These are phyloP conservation scores for Candida sithepensis DNA, from an alignment of 805 yeast species.

Conservation along the genomic window DNA sequence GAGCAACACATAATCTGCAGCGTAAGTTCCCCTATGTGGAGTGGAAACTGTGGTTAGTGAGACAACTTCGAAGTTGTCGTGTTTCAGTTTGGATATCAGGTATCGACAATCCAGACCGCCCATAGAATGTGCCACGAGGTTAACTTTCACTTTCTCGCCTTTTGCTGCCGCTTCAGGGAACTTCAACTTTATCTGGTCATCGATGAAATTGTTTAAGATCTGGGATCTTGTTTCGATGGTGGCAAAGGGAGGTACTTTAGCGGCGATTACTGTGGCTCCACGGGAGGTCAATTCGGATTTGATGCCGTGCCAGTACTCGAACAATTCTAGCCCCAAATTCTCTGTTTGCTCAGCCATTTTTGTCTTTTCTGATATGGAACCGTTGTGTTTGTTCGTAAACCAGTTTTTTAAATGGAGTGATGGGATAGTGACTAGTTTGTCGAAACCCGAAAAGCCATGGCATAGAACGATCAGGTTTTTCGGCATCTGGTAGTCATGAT, in stretches of 20 bases:
- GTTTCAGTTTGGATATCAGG: slow-evolving; percentile 54
- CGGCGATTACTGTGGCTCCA: slow-evolving; percentile 68
- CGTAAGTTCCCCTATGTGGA: slow-evolving; percentile 83
- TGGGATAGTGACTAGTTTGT: slow-evolving; percentile 44
- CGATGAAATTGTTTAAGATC: slow-evolving; percentile 50
- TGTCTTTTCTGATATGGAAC: too few species aligned
- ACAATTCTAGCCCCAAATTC: slow-evolving; percentile 32
- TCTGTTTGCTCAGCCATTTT: background rate
- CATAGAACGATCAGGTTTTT: slow-evolving; percentile 74
- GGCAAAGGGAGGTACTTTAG: slow-evolving; percentile 82
- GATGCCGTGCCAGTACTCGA: slow-evolving; percentile 85
- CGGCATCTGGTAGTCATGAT: slow-evolving; percentile 47
- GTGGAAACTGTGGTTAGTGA: slow-evolving; percentile 84
- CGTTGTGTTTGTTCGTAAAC: slow-evolving; percentile 15
- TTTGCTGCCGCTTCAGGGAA: slow-evolving; percentile 21
- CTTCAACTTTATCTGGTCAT: slow-evolving; percentile 15
- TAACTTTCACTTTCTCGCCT: slow-evolving; percentile 48
- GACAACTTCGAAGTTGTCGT: slow-evolving; percentile 51
- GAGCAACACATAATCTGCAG: slow-evolving; percentile 64
- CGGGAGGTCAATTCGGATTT: slow-evolving; percentile 51
- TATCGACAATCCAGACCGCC: slow-evolving; percentile 88
- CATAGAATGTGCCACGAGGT: slow-evolving; percentile 87
- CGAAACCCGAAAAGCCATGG: slow-evolving; percentile 87
- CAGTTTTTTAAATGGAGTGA: slow-evolving; percentile 6
- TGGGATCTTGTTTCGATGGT: slow-evolving; percentile 66